Evolutionary conservation across 2,329 filamentous ascomycete genomes (phyloP), one percentile per base, ranked within the genome.

Genomic region (Calonectria ilicicola): DNA sequence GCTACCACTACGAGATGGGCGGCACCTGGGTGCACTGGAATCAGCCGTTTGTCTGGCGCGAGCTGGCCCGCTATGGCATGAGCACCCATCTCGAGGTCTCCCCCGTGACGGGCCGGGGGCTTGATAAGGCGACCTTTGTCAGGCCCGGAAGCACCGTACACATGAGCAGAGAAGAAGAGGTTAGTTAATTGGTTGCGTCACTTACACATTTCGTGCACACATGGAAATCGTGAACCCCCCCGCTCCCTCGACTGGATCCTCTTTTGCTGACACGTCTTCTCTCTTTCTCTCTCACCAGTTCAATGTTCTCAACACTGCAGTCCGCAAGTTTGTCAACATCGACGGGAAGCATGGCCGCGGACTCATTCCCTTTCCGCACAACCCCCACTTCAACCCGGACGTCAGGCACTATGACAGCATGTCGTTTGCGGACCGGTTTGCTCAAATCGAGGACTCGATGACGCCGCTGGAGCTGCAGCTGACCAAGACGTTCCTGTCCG

Each of bases 41-140:
- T 21, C 71, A 73, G 71, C 71, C 71, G 12, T 70, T 67, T 67
- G 71, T 73, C 35, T 73, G 67, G 67, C 71, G 71, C 47, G 71
- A 73, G 38, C 68, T 73, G 67, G 67, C 63, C 32, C 67, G 71
- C 38, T 70, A 73, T 32, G 60, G 58, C 49, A 70, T 73, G 67
- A 73, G 56, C 67, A 66, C 56, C 14, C 56, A 64, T 35, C 63
- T 73, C 19, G 67, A 73, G 26, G 42, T 72, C 9, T 69, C 70
- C 21, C 70, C 70, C 26, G 70, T 72, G 19, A 56, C 60, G n/a
- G 70, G 66, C 44, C 44, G 26, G 35, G 70, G 70, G n/a, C 62
- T 72, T n/a, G 70, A 72, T 42, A 65, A 38, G 56, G 70, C 66
- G 23, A 66, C 62, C 5, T 72, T 72, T 70, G 62, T 72, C 21